Base-by-base conservation (phyloP, 192 early-diverging fungal species). In the Lobosporangium transversale region DNA sequence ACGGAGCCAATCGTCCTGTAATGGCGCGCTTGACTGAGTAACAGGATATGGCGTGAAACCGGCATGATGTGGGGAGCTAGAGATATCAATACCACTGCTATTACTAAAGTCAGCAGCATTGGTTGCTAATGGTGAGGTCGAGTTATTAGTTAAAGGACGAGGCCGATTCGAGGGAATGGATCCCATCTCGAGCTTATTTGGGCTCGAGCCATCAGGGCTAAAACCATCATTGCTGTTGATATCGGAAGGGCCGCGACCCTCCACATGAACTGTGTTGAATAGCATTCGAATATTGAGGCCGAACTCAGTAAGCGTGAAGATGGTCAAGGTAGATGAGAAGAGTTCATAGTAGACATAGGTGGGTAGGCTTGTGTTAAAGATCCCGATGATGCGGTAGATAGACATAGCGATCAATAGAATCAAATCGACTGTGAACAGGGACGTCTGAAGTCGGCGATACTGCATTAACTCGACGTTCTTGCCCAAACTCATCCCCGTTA, bases 291-390 rank as follows among this genome's bases (percentile, higher is more conserved):
- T 79, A 45, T 69, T 79, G 44, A 79, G 68, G 10, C 78, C 78
- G 58, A 79, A 79, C 36, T 79, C 78, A 12, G 78, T 79, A 30
- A 79, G 36, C 6, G 56, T 66, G 20, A 79, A 79, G 37, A 79
- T 70, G 2, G 78, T 70, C 57, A 79, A 45, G 0, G 78, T 70
- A 14, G 78, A 69, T 33, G 68, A 70, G 64, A 79, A 79, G 21
- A 79, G 64, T 24, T 79, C 78, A 5, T 60, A 60, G 44, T 79
- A 79, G 32, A 70, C 66, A 18, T 79, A 79, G 49, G 78, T 70
- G 2, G 78, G 78, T 18, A 76, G 58, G n/a, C 27, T 0, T 9
- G 43, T 58, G 58, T 76, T 33, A 24, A 76, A 76, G 48, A 70
- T 69, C 17, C 68, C 68, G 37, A 70, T 66, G 58, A 79, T 66